phyloP scores from a whole-genome alignment of 2,329 filamentous ascomycete genomes.

The Monilinia fructigena region DNA sequence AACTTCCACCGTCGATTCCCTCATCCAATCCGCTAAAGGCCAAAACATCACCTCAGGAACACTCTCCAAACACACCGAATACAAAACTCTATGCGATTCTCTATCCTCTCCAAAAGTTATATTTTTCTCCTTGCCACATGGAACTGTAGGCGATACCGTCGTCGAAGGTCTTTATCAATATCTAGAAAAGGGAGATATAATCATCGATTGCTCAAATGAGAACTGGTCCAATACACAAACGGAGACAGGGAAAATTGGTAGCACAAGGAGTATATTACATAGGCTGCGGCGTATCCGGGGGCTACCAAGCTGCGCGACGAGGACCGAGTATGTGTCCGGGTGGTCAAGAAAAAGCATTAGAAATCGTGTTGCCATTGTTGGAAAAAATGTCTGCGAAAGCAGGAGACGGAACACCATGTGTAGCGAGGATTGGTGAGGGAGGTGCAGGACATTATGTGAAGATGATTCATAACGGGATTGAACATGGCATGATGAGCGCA shows the following conservation, averaged over 20 bases:
- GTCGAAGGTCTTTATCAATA: slow-evolving; percentile 45
- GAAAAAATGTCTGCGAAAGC: slow-evolving; percentile 61
- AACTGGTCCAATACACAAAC: slow-evolving; percentile 65
- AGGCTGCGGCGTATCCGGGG: slow-evolving; percentile 66
- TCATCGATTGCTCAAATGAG: slow-evolving; percentile 69
- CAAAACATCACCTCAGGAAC: slow-evolving; percentile 32
- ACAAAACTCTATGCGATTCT: slow-evolving; percentile 45
- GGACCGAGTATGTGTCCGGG: slow-evolving; percentile 69
- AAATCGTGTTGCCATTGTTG: slow-evolving; percentile 60
- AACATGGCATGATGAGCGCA: slow-evolving; percentile 67
- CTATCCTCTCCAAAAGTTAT: slow-evolving; percentile 51
- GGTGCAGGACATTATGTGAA: slow-evolving; percentile 71
- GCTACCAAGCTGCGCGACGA: slow-evolving; percentile 64
- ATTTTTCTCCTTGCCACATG: slow-evolving; percentile 53
- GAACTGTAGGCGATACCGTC: slow-evolving; percentile 43
- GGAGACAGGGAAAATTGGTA: slow-evolving; percentile 57
- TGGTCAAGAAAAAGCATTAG: slow-evolving; percentile 56
- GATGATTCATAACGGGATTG: slow-evolving; percentile 75
- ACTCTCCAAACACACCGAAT: slow-evolving; percentile 43
- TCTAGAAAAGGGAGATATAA: slow-evolving; percentile 60
- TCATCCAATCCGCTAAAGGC: slow-evolving; percentile 41
- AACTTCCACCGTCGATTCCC: slow-evolving; percentile 44
- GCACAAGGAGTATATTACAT: slow-evolving; percentile 62
- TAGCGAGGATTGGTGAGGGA: slow-evolving; percentile 69
- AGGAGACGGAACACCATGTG: slow-evolving; percentile 65